Base-by-base conservation (phyloP, 2,329 filamentous ascomycete species). In the Huntiella moniliformis region DNA sequence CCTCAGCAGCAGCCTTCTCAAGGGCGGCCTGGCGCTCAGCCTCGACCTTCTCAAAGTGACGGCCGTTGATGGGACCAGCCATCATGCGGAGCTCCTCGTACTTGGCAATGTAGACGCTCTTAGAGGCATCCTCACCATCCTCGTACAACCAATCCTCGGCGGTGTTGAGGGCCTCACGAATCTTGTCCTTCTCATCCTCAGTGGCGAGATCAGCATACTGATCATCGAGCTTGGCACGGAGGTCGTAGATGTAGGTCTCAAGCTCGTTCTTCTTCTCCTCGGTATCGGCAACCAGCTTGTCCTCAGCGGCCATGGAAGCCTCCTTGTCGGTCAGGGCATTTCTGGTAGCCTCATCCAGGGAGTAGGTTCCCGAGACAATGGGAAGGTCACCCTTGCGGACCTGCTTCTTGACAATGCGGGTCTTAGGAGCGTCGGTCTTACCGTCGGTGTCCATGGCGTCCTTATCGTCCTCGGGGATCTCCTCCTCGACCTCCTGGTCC, bases 241-340 rank as follows among this genome's bases (percentile, higher is more conserved):
- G 74, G 58, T 96, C 87, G 67, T 98, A 98, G 66, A 96, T 95
- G 67, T 81, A 93, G 17, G 84, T 79, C 72, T 98, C 91, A 45
- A 98, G 82, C 67, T 96, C 88, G 70, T 98, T 98, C 84, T 96
- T 98, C 77, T 93, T 93, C 70, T 96, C 86, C 61, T 96, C 91
- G 34, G 91, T 98, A 63, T 96, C 91, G 55, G 83, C 84, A 47
- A 98, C 87, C 49, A 96, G 79, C 74, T 96, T 98, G 68, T 98
- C 91, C 65, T 95, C 86, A 77, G 93, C 88, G 55, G 86, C 77
- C 91, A 98, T 96, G 56, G 77, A 61, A 54, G 78, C 73, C 67
- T 98, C 91, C 62, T 79, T 79, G 73, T 98, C 91, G 43, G 71
- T 64, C 53, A 78, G 68, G n/a, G 68, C 58, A 51, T 77, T 67